phyloP scores from a whole-genome alignment of 164 flowering plant genomes.

The Protea cynaroides region DNA sequence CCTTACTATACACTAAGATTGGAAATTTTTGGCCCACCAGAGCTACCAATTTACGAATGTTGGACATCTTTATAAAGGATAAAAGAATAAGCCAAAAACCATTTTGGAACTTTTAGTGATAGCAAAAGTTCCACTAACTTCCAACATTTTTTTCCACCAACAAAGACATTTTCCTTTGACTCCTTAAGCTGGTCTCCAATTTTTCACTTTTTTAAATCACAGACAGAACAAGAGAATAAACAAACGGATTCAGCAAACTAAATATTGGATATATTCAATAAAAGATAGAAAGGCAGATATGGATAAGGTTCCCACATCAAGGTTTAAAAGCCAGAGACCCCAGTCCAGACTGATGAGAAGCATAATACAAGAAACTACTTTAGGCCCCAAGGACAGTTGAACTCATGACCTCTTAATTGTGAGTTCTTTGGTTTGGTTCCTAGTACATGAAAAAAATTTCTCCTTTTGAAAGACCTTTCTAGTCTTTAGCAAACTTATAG shows the following conservation, averaged over 20 bases:
- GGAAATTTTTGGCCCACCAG: constrained; percentile 98
- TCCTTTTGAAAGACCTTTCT: neutral
- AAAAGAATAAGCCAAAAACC: neutral
- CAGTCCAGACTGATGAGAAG: neutral
- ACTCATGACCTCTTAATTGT: too few relatives aligned
- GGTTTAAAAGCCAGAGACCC: too few relatives aligned
- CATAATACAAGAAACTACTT: neutral
- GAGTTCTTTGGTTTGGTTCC: neutral
- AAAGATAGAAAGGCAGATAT: too few relatives aligned
- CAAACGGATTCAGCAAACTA: neutral
- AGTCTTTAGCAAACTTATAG: neutral
- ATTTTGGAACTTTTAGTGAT: neutral
- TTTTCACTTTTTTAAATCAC: constrained; percentile 67
- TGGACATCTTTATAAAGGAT: constrained; percentile 51
- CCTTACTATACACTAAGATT: constrained; percentile 84
- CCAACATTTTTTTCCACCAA: constrained; percentile 95
- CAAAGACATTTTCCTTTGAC: constrained; percentile 89
- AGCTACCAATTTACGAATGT: constrained; percentile 93
- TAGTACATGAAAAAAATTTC: neutral
- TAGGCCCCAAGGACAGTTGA: too few relatives aligned
- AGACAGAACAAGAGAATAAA: neutral
- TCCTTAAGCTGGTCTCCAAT: constrained; percentile 75
- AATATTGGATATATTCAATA: too few relatives aligned
- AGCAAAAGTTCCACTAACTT: constrained; percentile 48
- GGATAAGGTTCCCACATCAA: too few relatives aligned